phyloP scores from a whole-genome alignment of 495 filamentous ascomycete species.

The Penicillium soppii region DNA sequence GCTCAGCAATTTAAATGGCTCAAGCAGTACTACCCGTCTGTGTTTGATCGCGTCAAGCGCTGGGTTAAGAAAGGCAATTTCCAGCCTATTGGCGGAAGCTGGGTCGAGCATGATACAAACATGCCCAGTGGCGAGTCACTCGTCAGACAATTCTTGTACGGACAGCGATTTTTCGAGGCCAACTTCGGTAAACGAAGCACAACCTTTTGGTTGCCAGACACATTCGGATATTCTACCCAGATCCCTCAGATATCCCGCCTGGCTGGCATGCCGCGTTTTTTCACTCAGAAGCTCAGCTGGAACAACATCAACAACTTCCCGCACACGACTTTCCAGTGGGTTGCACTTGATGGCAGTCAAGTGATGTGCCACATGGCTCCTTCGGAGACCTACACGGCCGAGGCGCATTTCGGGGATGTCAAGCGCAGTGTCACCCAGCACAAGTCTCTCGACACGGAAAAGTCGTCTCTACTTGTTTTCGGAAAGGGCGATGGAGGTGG shows the following conservation, averaged over 20 bases:
- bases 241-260: slow-evolving; percentile 89
- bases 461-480: slow-evolving; percentile 85
- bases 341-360: slow-evolving; percentile 89
- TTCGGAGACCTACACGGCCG: slow-evolving; percentile 89
- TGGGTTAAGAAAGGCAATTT: slow-evolving; percentile 90
- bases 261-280: slow-evolving; percentile 92
- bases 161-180: slow-evolving; percentile 91
- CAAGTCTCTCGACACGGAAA: slow-evolving; percentile 90
- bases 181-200: slow-evolving; percentile 83
- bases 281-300: slow-evolving; percentile 94
- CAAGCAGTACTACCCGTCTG: slow-evolving; percentile 79
- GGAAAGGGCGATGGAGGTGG: slow-evolving; percentile 96
- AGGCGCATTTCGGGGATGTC: slow-evolving; percentile 94
- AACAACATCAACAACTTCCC: slow-evolving; percentile 99
- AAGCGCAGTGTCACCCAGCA: slow-evolving; percentile 88
- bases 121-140: slow-evolving; percentile 93
- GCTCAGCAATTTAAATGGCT: slow-evolving; percentile 99
- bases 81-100: slow-evolving; percentile 93
- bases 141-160: slow-evolving; percentile 91
- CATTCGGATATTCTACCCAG: slow-evolving; percentile 94
- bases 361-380: slow-evolving; percentile 97
- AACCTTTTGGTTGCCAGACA: slow-evolving; percentile 98
- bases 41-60: slow-evolving; percentile 84
- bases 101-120: slow-evolving; percentile 99
- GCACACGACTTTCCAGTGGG: slow-evolving; percentile 98